phyloP scores from a whole-genome alignment of 768 basidiomycete genomes.

The Panaeolus cyanescens region DNA sequence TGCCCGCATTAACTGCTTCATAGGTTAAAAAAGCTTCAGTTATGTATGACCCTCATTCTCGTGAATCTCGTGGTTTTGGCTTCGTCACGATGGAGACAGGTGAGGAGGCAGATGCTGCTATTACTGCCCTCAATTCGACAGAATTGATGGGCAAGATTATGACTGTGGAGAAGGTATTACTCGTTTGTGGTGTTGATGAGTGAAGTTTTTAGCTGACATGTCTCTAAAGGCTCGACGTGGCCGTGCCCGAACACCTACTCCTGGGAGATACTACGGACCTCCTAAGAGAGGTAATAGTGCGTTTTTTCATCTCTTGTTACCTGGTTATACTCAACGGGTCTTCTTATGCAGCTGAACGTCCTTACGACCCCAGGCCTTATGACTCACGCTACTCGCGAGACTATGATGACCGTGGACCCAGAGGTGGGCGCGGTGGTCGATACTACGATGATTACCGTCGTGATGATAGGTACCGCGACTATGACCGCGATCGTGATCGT shows the following conservation, averaged over 20 bases:
- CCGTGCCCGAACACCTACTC: slow-evolving; percentile 89
- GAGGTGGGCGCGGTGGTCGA: slow-evolving; percentile 41
- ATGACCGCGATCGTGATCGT: slow-evolving; percentile 42
- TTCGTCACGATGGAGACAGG: slow-evolving; percentile 74
- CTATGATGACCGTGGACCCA: slow-evolving; percentile 53
- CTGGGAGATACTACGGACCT: slow-evolving; percentile 92
- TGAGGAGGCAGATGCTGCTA: slow-evolving; percentile 92
- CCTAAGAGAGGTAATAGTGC: slow-evolving; percentile 76
- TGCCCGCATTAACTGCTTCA: slow-evolving; percentile 5
- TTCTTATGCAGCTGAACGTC: slow-evolving; percentile 64
- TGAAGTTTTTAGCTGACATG: slow-evolving; percentile 5
- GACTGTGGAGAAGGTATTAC: slow-evolving; percentile 81
- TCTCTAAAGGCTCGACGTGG: slow-evolving; percentile 76
- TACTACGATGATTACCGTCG: slow-evolving; percentile 23
- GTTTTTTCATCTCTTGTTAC: slow-evolving; percentile 19
- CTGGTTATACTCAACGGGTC: slow-evolving; percentile 9
- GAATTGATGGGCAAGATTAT: slow-evolving; percentile 87
- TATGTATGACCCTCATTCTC: slow-evolving; percentile 72
- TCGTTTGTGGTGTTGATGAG: not conserved
- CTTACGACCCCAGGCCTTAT: slow-evolving; percentile 91
- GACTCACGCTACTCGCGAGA: slow-evolving; percentile 83
- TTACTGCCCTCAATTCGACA: slow-evolving; percentile 80
- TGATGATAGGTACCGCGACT: slow-evolving; percentile 36
- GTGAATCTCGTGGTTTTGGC: slow-evolving; percentile 71
- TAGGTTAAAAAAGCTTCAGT: slow-evolving; percentile 76